Evolutionary conservation across 495 filamentous ascomycete species (phyloP), one percentile per base, ranked within the genome.

Genomic region (Penicillium roqueforti): DNA sequence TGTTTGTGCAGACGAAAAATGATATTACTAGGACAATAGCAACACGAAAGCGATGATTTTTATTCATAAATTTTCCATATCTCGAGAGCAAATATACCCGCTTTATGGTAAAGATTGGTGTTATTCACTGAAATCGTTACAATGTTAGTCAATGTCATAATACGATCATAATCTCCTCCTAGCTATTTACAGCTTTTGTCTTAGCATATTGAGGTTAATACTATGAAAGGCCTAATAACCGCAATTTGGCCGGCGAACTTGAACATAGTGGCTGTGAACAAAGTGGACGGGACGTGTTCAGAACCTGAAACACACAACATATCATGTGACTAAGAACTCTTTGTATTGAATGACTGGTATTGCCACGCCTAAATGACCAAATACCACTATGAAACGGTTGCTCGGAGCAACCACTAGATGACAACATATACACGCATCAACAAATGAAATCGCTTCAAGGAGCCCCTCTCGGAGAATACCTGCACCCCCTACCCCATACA

Each of bases 341-440:
- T 16, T 14, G 9, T 23, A 23, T n/a, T 7, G 1, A 19, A 14
- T 1, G 0, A 4, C 2, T 13, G 25, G 5, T 31, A 57, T 14
- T 54, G 42, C 60, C 63, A 66, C 63, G 31, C 8, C 2, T 5
- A 10, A 34, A 16, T 6, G 4, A 1, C 2, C 26, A 50, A 64
- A 47, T 38, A n/a, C 55, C 59, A 61, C 60, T 43, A 3, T 44
- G 10, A 44, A 43, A 46, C 25, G 31, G 65, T 75, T 74, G 72
- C 68, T 64, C 61, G 45, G 59, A 65, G 72, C 72, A 75, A 75
- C 72, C 52, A 51, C 23, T 46, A 53, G 58, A 47, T 51, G 66
- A 65, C 59, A 67, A 65, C 65, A 68, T 56, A 45, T 53, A 44
- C 39, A 43, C 31, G 41, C 65, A 59, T 71, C 71, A 71, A 75